phyloP scores from a whole-genome alignment of 2,329 filamentous ascomycete species.

The Colletotrichum sp. region DNA sequence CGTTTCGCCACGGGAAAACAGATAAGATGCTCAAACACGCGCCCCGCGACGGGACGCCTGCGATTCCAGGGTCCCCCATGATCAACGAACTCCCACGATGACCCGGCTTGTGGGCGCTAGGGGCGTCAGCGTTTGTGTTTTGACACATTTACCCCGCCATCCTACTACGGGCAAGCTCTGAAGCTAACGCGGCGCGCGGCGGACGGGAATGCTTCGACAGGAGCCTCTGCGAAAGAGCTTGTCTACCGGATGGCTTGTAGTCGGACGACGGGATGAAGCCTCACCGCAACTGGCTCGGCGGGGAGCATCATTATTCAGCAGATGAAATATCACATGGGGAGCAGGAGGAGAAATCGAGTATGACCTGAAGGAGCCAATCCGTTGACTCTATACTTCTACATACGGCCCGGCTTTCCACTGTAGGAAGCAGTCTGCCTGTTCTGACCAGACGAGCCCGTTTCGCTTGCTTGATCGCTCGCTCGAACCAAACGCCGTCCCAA shows the following conservation, averaged over 20 bases:
- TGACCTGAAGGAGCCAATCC: neutral
- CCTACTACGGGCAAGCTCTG: neutral
- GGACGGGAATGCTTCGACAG: neutral
- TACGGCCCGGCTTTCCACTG: slow-evolving; percentile 10
- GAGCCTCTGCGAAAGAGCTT: neutral
- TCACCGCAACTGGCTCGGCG: neutral
- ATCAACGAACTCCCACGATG: neutral
- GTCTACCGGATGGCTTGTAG: neutral
- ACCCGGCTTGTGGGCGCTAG: neutral
- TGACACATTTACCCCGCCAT: slow-evolving; percentile 15
- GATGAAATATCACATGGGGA: neutral
- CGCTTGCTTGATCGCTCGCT: neutral
- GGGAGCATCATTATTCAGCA: neutral
- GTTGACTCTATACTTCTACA: slow-evolving; percentile 19
- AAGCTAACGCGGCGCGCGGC: neutral
- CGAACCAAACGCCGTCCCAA: slow-evolving; percentile 10
- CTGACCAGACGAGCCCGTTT: slow-evolving; percentile 9
- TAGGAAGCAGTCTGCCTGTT: slow-evolving; percentile 7
- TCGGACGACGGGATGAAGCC: neutral
- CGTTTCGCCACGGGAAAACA: neutral
- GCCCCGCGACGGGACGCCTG: neutral
- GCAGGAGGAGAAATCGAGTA: neutral
- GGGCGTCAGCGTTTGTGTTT: neutral
- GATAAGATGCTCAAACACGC: neutral
- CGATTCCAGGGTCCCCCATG: neutral